Evolutionary conservation across 2,329 filamentous ascomycete genomes (phyloP).

Genomic region (Aspergillus hortae): DNA sequence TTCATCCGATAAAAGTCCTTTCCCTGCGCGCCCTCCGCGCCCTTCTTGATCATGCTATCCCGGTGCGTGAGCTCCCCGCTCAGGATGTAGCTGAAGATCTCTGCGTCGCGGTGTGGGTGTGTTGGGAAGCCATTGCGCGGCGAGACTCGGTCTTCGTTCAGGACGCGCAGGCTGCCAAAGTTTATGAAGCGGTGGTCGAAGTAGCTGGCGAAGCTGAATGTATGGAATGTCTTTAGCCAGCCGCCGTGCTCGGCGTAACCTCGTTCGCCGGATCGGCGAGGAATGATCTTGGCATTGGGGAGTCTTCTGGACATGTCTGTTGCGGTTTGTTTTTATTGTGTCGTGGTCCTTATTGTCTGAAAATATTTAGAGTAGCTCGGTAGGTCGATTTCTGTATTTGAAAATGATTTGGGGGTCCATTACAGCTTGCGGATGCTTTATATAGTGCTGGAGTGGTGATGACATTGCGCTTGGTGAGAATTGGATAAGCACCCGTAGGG

Average conservation of each 20-base stretch:
- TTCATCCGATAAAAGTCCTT: conserved; percentile 69
- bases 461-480: neutral
- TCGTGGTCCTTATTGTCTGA: neutral
- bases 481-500: neutral
- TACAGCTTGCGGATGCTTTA: neutral
- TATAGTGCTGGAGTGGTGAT: neutral
- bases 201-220: conserved; percentile 74
- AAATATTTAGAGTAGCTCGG: neutral
- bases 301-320: conserved; percentile 59
- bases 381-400: neutral
- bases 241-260: conserved; percentile 79
- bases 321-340: neutral
- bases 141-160: conserved; percentile 84
- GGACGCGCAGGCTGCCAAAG: conserved; percentile 75
- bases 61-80: conserved; percentile 81
- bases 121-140: conserved; percentile 75
- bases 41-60: conserved; percentile 76
- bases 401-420: neutral
- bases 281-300: conserved; percentile 67
- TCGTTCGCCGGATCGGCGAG: conserved; percentile 67
- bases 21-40: conserved; percentile 54
- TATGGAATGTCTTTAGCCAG: conserved; percentile 85
- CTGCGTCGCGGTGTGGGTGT: conserved; percentile 79
- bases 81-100: conserved; percentile 89
- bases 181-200: conserved; percentile 64